Evolutionary conservation across 2,329 filamentous ascomycete genomes (phyloP).

Genomic region (Trichophyton schoenleinii): DNA sequence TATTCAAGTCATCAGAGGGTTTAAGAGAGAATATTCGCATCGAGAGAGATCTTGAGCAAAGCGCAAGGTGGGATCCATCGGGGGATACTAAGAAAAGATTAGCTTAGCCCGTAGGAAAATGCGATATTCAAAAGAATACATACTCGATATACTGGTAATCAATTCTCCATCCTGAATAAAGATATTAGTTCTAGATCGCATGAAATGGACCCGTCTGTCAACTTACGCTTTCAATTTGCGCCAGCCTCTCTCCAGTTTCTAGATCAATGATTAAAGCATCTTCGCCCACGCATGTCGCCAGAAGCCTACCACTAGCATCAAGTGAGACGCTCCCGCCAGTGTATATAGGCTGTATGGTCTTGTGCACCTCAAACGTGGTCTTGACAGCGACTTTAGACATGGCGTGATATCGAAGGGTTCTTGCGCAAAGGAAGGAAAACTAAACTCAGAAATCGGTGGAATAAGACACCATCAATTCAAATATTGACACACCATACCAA

Average conservation of each 20-base stretch:
- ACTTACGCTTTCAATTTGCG: slow-evolving; percentile 72
- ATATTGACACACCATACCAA: neutral
- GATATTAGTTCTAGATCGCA: neutral
- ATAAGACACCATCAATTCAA: neutral
- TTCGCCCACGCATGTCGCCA: slow-evolving; percentile 84
- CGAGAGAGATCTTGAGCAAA: slow-evolving; percentile 88
- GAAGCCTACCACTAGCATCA: slow-evolving; percentile 64
- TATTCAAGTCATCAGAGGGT: slow-evolving; percentile 42
- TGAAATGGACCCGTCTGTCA: slow-evolving; percentile 12
- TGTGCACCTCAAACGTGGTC: slow-evolving; percentile 77
- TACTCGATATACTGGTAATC: slow-evolving; percentile 35
- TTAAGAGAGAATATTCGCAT: slow-evolving; percentile 80
- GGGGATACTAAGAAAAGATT: slow-evolving; percentile 55
- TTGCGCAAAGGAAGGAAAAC: neutral
- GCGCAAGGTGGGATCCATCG: slow-evolving; percentile 71
- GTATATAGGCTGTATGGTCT: slow-evolving; percentile 83
- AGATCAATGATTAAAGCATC: slow-evolving; percentile 81
- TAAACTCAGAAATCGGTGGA: too few species aligned
- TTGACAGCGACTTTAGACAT: slow-evolving; percentile 49
- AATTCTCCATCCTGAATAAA: slow-evolving; percentile 49
- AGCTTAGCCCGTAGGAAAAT: slow-evolving; percentile 7
- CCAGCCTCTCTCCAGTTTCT: slow-evolving; percentile 67
- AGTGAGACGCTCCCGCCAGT: slow-evolving; percentile 81
- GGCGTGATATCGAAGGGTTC: slow-evolving; percentile 3
- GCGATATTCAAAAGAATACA: slow-evolving; percentile 13